A percentile compares a stretch with the other conserved stretches of the same genome.
Conservation (phyloP, 129 eudicot genomes). For the sunflower (Helianthus annuus) region DNA sequence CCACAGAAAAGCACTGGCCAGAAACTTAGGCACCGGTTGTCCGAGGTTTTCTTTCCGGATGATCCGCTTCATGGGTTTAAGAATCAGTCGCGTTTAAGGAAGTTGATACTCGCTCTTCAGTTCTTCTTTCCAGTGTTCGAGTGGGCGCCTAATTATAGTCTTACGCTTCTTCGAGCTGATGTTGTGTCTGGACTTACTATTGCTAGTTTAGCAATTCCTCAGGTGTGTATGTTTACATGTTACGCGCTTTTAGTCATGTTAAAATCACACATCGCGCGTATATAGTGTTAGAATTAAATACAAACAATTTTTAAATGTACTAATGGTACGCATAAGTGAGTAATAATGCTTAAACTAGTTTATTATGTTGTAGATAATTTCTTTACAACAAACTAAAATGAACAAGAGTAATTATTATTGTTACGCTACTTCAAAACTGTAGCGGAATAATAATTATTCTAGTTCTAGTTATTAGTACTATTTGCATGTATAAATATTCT, state of each 20-base stretch:
- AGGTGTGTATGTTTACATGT: slow-evolving; percentile 42
- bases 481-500: neutral
- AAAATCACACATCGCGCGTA: too few species aligned
- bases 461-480: neutral
- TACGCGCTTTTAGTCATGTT: too few species aligned
- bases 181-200: slow-evolving; percentile 91
- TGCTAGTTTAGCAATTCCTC: slow-evolving; percentile 96
- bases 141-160: slow-evolving; percentile 88
- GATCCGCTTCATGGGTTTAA: slow-evolving; percentile 86
- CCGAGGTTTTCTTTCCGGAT: slow-evolving; percentile 88
- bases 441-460: too few species aligned
- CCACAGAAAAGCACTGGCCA: slow-evolving; percentile 58
- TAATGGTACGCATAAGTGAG: too few species aligned
- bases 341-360: too few species aligned
- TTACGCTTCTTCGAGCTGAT: slow-evolving; percentile 66
- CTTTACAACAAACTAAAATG: too few species aligned
- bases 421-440: too few species aligned
- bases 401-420: too few species aligned
- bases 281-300: too few species aligned
- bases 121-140: slow-evolving; percentile 82
- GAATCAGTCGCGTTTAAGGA: slow-evolving; percentile 55
- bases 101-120: slow-evolving; percentile 66
- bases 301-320: too few species aligned
- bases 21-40: slow-evolving; percentile 61
- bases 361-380: too few species aligned